Conservation (phyloP, 2,329 filamentous ascomycete genomes). For the Beauveria brongniartii region DNA sequence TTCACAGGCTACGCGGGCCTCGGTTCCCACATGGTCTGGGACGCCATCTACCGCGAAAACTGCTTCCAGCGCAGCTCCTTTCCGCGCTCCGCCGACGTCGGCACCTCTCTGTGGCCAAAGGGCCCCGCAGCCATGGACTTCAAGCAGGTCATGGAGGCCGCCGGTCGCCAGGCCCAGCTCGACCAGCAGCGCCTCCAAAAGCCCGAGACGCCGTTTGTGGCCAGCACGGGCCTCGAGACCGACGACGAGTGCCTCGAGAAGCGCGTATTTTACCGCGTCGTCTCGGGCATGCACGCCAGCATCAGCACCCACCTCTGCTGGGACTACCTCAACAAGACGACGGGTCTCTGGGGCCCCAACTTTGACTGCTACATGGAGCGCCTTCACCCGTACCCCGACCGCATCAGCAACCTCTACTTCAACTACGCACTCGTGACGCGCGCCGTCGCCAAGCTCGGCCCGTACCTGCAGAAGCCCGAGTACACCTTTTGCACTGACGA, state of each 20-base stretch:
- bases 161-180: conserved; percentile 52
- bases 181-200: conserved; percentile 38
- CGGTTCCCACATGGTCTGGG: conserved; percentile 85
- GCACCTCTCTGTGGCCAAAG: conserved; percentile 32
- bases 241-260: conserved; percentile 96
- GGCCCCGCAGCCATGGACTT: conserved; percentile 53
- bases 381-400: conserved; percentile 78
- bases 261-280: conserved; percentile 92
- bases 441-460: conserved; percentile 82
- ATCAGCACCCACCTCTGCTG: conserved; percentile 95
- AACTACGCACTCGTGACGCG: conserved; percentile 95
- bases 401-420: conserved; percentile 96
- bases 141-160: conserved; percentile 51
- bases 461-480: conserved; percentile 55
- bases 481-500: conserved; percentile 95
- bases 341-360: conserved; percentile 88
- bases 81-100: conserved; percentile 49
- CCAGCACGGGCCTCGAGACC: conserved; percentile 59
- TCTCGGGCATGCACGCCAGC: conserved; percentile 96
- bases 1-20: conserved; percentile 90
- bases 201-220: conserved; percentile 50
- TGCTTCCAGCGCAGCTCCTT: conserved; percentile 73
- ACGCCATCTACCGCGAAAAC: conserved; percentile 94
- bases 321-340: conserved; percentile 92
- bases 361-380: conserved; percentile 78